A percentile compares a stretch with the other conserved stretches of the same genome.
These are phyloP conservation scores for Pseudonitzschia multistriata DNA, from an alignment of 108 stramenopile genomes.

Conservation along the genomic window DNA sequence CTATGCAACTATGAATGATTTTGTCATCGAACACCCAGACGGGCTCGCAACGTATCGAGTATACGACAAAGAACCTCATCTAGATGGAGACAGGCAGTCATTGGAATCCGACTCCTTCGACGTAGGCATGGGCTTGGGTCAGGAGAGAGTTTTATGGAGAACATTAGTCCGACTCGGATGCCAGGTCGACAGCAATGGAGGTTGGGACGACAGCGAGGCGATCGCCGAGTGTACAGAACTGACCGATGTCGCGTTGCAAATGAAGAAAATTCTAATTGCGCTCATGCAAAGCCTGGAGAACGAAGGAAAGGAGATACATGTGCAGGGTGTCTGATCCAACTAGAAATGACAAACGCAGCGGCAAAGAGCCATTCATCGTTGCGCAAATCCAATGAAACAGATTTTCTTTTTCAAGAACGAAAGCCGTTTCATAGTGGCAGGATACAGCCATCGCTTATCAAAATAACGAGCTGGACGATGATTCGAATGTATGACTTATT, in stretches of 20 bases:
- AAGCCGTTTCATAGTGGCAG: too few relatives aligned
- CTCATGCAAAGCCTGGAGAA: slow-evolving; percentile 37
- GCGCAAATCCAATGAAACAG: neutral
- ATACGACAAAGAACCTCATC: slow-evolving; percentile 24
- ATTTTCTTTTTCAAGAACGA: neutral
- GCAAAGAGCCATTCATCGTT: neutral
- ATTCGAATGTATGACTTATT: neutral
- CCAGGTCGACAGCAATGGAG: slow-evolving; percentile 30
- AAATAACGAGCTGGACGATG: too few relatives aligned
- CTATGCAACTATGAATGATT: slow-evolving; percentile 44
- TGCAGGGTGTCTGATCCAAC: neutral
- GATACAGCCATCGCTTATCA: too few relatives aligned
- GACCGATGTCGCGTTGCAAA: slow-evolving; percentile 43
- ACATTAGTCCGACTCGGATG: slow-evolving; percentile 30
- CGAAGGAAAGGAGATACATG: slow-evolving; percentile 25
- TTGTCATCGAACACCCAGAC: slow-evolving; percentile 52
- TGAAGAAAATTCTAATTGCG: slow-evolving; percentile 39
- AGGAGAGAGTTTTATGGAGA: slow-evolving; percentile 45
- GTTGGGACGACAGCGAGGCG: slow-evolving; percentile 30
- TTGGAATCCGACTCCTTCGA: slow-evolving; percentile 39
- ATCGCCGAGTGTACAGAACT: slow-evolving; percentile 28
- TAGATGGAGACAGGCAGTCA: slow-evolving; percentile 18
- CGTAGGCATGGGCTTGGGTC: slow-evolving; percentile 30
- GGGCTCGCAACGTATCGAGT: slow-evolving; percentile 46
- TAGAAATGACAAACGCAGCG: neutral